Base-by-base conservation (phyloP, 129 eudicot species). In the Ambrosia trifida region DNA sequence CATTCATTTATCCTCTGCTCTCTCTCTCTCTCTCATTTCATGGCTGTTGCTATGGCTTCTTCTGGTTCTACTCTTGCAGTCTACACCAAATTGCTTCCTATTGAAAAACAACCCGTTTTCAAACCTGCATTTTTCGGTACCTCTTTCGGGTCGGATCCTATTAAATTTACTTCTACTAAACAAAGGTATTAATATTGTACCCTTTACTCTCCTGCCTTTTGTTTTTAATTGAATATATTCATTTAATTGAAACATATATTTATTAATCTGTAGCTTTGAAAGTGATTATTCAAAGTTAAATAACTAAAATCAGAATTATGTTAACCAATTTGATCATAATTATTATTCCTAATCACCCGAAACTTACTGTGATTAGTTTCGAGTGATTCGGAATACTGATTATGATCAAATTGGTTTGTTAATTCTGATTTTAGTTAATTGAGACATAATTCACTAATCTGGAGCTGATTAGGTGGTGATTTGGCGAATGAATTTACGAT, bases 41-140 rank as follows among this genome's bases (percentile, higher is more conserved):
- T 88, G 88, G 87, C 95, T 75, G 86, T 87, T 66, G 81, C 96
- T 65, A 89, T 91, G 96, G 91, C 94, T 81, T 86, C 95, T 30
- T 73, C 70, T 73, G 88, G 96, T 11, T 76, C 45, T 64, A 72
- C 80, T 50, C 59, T 85, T 46, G 94, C 78, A 19, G 41, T 79
- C 53, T 83, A 52, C 79, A 59, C 86, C 64, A 80, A 75, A 72
- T 74, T 70, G 61, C 80, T 70, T 28, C 80, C 86, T 64, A 57
- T 75, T 36, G 85, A 83, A 18, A 82, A 82, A 64, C 80, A 72
- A 63, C 70, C 83, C 81, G 66, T 36, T 19, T 53, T 76, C 5
- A 82, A 61, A 70, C 43, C 76, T 20, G 36, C 85, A 70, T 58
- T 76, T 56, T 72, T 87, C 14, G 72, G 72, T 1, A 58, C 59